These are phyloP conservation scores for Verbena officinalis DNA, from an alignment of 257 asterid species.

Conservation along the genomic window DNA sequence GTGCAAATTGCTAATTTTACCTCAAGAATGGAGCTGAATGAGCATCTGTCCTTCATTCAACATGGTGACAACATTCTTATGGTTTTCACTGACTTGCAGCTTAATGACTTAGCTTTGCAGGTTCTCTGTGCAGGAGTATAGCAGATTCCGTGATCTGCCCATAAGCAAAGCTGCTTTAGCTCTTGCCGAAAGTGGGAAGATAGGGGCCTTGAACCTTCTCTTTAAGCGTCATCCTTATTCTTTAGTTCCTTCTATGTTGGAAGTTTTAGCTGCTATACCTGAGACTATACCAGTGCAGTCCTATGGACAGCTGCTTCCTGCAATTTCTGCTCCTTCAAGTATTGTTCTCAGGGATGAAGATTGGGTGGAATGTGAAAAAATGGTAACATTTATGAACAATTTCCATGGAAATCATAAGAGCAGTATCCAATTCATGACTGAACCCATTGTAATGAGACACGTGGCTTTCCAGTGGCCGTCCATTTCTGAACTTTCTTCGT, in stretches of 20 bases:
- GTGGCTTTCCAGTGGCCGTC: conserved; percentile 82
- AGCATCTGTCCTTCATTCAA: conserved; percentile 25
- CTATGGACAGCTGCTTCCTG: conserved; percentile 93
- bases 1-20: conserved; percentile 3
- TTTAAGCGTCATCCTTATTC: conserved; percentile 95
- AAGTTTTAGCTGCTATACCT: conserved; percentile 93
- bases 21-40: conserved; percentile 23
- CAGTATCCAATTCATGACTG: conserved; percentile 66
- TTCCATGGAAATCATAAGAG: conserved; percentile 46
- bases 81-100: conserved; percentile 62
- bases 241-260: conserved; percentile 71
- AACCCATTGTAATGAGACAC: conserved; percentile 67
- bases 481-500: conserved; percentile 64
- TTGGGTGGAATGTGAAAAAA: conserved; percentile 92
- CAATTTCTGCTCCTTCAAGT: conserved; percentile 68
- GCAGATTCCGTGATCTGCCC: conserved; percentile 71
- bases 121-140: conserved; percentile 86
- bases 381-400: conserved; percentile 52
- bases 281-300: conserved; percentile 93
- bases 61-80: conserved; percentile 20
- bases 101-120: conserved; percentile 80
- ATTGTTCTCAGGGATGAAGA: conserved; percentile 76
- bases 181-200: conserved; percentile 92
- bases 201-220: conserved; percentile 91
- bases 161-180: conserved; percentile 67